Percentiles rank a stretch among this genome's conserved stretches.
phyloP scores from a whole-genome alignment of 148 eudicot genomes.

The Heliamphora exappendiculata region DNA sequence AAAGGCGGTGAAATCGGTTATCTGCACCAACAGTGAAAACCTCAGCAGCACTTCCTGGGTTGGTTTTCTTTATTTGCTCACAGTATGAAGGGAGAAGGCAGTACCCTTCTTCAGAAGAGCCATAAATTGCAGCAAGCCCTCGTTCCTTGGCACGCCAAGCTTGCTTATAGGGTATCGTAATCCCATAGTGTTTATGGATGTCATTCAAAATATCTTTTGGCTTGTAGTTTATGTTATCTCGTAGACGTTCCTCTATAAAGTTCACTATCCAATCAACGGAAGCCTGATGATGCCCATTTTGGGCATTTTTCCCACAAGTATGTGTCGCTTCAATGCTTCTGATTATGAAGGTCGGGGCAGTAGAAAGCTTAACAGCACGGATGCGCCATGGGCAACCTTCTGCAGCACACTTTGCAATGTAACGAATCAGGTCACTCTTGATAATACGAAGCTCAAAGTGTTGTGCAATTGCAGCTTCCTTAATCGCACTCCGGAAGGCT shows the following conservation, averaged over 20 bases:
- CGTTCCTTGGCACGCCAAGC: constrained; percentile 75
- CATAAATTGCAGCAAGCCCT: constrained; percentile 54
- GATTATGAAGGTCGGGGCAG: constrained; percentile 36
- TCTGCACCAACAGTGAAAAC: constrained; percentile 42
- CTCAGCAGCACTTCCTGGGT: constrained; percentile 54
- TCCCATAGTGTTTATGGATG: constrained; percentile 47
- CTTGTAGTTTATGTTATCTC: constrained; percentile 53
- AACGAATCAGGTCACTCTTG: constrained; percentile 56
- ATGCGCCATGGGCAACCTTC: constrained; percentile 68
- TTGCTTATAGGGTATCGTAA: constrained; percentile 67
- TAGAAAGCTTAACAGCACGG: constrained; percentile 49
- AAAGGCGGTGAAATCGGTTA: constrained; percentile 46
- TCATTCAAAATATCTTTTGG: constrained; percentile 63
- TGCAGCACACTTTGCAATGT: constrained; percentile 51
- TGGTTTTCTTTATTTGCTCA: constrained; percentile 41
- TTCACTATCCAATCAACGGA: constrained; percentile 66
- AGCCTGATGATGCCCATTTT: constrained; percentile 61
- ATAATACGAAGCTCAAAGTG: constrained; percentile 59
- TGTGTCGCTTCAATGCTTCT: constrained; percentile 43
- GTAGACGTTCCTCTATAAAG: constrained; percentile 49
- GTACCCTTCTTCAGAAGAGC: constrained; percentile 66
- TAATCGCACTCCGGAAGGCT: constrained; percentile 49
- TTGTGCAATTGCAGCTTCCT: constrained; percentile 65
- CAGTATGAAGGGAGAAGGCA: constrained; percentile 53
- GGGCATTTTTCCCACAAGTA: constrained; percentile 55